A percentile compares a stretch with the other conserved stretches of the same genome.
Evolutionary conservation across 1,139 yeast species (phyloP).

Genomic region (Hyphopichia wangnamkhiaoensis): DNA sequence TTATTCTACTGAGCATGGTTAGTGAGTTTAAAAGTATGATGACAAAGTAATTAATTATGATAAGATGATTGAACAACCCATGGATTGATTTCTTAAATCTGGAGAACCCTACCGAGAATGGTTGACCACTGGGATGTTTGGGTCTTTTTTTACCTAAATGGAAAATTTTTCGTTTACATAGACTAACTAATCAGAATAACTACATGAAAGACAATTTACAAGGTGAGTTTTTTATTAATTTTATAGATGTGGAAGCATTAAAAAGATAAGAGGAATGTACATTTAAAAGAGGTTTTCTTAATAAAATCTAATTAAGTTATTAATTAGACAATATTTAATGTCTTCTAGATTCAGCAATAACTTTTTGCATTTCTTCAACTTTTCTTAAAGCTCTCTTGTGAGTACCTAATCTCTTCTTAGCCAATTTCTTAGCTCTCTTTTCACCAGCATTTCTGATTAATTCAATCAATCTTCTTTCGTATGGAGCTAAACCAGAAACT

Average conservation of each 20-base stretch:
- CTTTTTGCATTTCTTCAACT: constrained; percentile 97
- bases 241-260: not conserved
- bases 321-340: constrained; percentile 32
- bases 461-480: constrained; percentile 99
- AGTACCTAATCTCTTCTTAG: constrained; percentile 99
- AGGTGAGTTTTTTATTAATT: not conserved
- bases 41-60: no score
- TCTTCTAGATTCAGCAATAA: constrained; percentile 98
- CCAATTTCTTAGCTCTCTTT: constrained; percentile 99
- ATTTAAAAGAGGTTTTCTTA: not conserved
- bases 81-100: no score
- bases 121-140: no score
- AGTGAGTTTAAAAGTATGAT: no score
- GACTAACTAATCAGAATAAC: no score
- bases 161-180: no score
- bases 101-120: no score
- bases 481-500: constrained; percentile 99
- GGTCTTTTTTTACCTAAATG: no score
- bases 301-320: no score
- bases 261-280: constrained; percentile 1
- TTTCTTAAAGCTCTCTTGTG: constrained; percentile 99
- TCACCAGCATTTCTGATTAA: constrained; percentile 99
- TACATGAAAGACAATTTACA: no score
- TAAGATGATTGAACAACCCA: no score
- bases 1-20: no score